phyloP scores from a whole-genome alignment of 805 yeast genomes.

The Cyberlindnera americana region DNA sequence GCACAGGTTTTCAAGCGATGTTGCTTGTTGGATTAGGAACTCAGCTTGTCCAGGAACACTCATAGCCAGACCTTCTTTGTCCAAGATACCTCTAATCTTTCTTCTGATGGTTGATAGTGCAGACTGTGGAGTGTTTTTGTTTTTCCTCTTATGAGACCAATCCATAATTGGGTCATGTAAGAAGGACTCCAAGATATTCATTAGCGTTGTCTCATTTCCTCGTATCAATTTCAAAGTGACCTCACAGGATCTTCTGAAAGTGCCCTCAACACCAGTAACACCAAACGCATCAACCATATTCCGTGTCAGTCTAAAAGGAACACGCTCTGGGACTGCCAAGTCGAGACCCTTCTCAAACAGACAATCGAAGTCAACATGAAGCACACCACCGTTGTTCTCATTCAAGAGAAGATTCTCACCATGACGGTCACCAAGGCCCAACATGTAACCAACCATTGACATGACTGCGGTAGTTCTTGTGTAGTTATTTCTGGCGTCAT shows the following conservation, averaged over 20 bases:
- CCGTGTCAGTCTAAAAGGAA: slow-evolving; percentile 88
- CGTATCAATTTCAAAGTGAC: slow-evolving; percentile 73
- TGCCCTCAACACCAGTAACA: slow-evolving; percentile 83
- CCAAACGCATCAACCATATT: slow-evolving; percentile 91
- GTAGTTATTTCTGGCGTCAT: slow-evolving; percentile 67
- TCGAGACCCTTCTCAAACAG: slow-evolving; percentile 80
- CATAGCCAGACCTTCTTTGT: slow-evolving; percentile 78
- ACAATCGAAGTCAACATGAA: slow-evolving; percentile 97
- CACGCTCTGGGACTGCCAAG: slow-evolving; percentile 82
- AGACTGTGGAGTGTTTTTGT: slow-evolving; percentile 49
- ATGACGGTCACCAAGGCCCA: slow-evolving; percentile 96
- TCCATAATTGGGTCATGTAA: slow-evolving; percentile 89
- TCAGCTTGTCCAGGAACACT: slow-evolving; percentile 94
- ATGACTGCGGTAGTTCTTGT: slow-evolving; percentile 87
- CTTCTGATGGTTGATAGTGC: slow-evolving; percentile 71
- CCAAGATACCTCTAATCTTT: slow-evolving; percentile 79
- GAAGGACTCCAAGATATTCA: slow-evolving; percentile 90
- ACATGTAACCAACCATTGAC: slow-evolving; percentile 93
- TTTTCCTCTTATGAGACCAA: slow-evolving; percentile 51
- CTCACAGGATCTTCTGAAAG: slow-evolving; percentile 81
- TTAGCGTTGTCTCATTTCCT: slow-evolving; percentile 73
- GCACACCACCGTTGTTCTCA: slow-evolving; percentile 68
- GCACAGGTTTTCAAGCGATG: slow-evolving; percentile 63
- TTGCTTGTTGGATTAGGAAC: slow-evolving; percentile 77
- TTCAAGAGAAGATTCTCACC: slow-evolving; percentile 83